phyloP scores from a whole-genome alignment of 169 alveolate species.

The Toxoplasma gondii region DNA sequence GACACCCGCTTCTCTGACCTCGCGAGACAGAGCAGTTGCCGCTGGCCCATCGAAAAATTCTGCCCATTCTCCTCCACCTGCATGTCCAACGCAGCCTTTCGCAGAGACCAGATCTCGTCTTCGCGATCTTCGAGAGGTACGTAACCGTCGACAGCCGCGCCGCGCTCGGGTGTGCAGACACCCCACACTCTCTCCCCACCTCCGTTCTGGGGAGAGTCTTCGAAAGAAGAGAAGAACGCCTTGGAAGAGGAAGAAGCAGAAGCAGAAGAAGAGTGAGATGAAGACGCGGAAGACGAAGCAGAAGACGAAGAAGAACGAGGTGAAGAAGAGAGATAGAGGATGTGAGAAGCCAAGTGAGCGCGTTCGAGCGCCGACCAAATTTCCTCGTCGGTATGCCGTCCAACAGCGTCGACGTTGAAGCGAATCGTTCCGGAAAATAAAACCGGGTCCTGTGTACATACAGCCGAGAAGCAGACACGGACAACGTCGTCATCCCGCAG shows the following conservation, averaged over 20 bases:
- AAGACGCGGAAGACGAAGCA: neutral
- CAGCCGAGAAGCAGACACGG: neutral
- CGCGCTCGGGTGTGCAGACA: neutral
- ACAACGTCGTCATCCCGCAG: too few relatives aligned
- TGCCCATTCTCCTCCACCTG: constrained; percentile 78
- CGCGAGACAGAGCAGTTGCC: constrained; percentile 88
- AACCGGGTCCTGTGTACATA: constrained; percentile 69
- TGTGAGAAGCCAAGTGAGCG: constrained; percentile 77
- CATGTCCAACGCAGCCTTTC: constrained; percentile 67
- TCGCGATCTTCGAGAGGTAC: neutral
- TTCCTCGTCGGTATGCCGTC: constrained; percentile 78
- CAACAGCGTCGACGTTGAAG: constrained; percentile 92
- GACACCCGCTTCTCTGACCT: constrained; percentile 73
- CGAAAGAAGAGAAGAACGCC: neutral
- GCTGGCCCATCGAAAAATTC: constrained; percentile 85
- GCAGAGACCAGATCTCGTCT: neutral
- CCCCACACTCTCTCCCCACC: neutral
- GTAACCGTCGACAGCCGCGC: neutral
- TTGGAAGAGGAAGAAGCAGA: neutral
- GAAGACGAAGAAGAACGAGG: neutral
- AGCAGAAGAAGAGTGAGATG: neutral
- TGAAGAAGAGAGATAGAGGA: constrained; percentile 77
- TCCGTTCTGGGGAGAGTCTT: too few relatives aligned
- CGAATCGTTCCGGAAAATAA: constrained; percentile 88
- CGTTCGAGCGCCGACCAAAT: constrained; percentile 76